phyloP scores from a whole-genome alignment of 371 early-diverging fungal species.

The Amoeboaphelidium occidentale region DNA sequence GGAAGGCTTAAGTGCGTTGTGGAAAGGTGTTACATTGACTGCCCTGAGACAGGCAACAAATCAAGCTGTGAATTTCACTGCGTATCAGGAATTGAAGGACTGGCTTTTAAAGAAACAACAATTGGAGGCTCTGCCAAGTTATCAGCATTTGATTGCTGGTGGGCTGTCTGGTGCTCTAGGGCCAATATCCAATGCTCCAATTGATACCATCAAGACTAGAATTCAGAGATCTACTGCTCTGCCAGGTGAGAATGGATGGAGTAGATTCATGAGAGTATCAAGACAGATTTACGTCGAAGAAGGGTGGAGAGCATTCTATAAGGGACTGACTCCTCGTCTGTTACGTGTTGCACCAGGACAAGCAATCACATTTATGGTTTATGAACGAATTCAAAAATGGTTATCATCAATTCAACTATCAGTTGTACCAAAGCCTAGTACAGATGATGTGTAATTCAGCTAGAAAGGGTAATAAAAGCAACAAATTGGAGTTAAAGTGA shows the following conservation, averaged over 20 bases:
- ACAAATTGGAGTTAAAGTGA: no score
- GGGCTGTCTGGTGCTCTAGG: slow-evolving; percentile 63
- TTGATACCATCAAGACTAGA: slow-evolving; percentile 94
- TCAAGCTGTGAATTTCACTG: slow-evolving; percentile 95
- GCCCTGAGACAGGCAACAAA: slow-evolving; percentile 90
- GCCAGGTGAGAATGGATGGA: slow-evolving; percentile 43
- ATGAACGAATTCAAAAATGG: slow-evolving; percentile 19
- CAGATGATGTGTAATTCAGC: no score
- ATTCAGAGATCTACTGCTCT: slow-evolving; percentile 54
- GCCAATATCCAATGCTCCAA: slow-evolving; percentile 84
- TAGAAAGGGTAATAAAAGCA: no score
- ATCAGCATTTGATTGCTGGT: slow-evolving; percentile 71
- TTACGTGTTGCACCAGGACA: slow-evolving; percentile 42
- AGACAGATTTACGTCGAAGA: slow-evolving; percentile 42
- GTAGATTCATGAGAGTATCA: slow-evolving; percentile 46
- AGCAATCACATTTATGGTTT: slow-evolving; percentile 29
- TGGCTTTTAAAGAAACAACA: slow-evolving; percentile 28
- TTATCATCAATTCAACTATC: neutral
- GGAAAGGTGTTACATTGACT: slow-evolving; percentile 82
- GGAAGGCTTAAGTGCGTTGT: slow-evolving; percentile 71
- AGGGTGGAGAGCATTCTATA: slow-evolving; percentile 79
- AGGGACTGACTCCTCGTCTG: slow-evolving; percentile 80
- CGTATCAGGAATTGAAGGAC: slow-evolving; percentile 75
- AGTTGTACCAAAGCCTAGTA: no score
- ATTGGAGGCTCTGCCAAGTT: slow-evolving; percentile 61